A percentile compares a stretch with the other conserved stretches of the same genome.
phyloP scores from a whole-genome alignment of 257 asterid species.

The Jasminum sambac region DNA sequence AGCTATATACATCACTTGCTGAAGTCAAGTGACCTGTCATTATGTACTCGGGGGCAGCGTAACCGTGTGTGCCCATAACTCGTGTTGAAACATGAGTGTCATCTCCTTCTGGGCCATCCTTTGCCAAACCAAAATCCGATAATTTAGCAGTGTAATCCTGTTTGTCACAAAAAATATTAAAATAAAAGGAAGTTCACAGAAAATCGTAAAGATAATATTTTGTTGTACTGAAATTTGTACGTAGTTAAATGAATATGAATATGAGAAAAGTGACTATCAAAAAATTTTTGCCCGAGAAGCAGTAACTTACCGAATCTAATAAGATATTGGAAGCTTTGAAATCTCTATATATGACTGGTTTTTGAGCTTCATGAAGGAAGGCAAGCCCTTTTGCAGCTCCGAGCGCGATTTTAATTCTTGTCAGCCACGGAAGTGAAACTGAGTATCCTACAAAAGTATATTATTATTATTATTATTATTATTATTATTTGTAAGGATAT shows the following conservation, averaged over 20 bases:
- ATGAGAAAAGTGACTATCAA: no score
- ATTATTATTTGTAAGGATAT: no score
- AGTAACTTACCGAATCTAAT: conserved; percentile 1
- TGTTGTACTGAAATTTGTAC: no score
- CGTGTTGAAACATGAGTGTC: not conserved
- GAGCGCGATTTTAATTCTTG: not conserved
- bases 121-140: not conserved
- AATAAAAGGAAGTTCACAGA: no score
- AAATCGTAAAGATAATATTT: no score
- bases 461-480: no score
- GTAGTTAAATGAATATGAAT: no score
- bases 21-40: conserved; percentile 13
- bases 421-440: conserved; percentile 7
- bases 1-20: conserved; percentile 10
- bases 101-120: not conserved
- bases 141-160: conserved; percentile 9
- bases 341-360: conserved; percentile 3
- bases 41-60: not conserved
- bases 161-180: no score
- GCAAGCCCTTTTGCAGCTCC: conserved; percentile 3
- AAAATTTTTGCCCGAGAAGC: not conserved
- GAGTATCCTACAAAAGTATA: not conserved
- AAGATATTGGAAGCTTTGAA: conserved; percentile 3
- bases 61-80: not conserved
- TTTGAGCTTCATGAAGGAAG: not conserved